Base-by-base conservation (phyloP, 2,329 filamentous ascomycete genomes). In the Fusarium decemcellulare region DNA sequence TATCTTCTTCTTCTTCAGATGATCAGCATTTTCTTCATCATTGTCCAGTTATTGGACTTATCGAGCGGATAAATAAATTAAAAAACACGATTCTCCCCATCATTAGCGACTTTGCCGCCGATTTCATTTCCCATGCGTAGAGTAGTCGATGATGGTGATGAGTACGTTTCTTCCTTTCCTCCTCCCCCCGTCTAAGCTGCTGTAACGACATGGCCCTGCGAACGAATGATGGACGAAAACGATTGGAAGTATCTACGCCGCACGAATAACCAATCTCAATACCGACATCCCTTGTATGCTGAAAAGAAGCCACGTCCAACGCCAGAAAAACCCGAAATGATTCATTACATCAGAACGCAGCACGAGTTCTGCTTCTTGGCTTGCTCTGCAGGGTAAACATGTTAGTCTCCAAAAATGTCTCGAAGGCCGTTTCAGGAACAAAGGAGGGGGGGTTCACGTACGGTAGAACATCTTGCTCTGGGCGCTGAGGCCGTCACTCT, bases 391-490 rank as follows among this genome's bases (percentile, higher is more conserved):
- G 30, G 63, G 55, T 5, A n/a, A 18, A 27, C 44, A 52, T 34
- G 70, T 68, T 58, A 52, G 53, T 56, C 51, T 39, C 32, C 32
- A 40, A 6, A 8, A 16, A 23, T 14, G 9, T 55, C 46, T 48
- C 36, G 27, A 51, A 46, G 34, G 7, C 42, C 15, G 27, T 59
- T 36, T 52, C 54, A 40, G 40, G 53, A 15, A 15, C 47, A 56
- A 15, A 32, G 15, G 32, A 18, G 23, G 50, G 23, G 50, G n/a
- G 32, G 8, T 15, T 8, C 23, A 83, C 86, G 75, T 81, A 92
- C 92, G 94, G 81, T 98, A 98, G 81, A 99, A 99, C 92, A 97
- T 95, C 88, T 97, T 98, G 84, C 94, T 97, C 86, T 96, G 93
- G 52, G 90, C 89, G 81, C 93, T 97, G 76, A 99, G 82, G 12